phyloP scores from a whole-genome alignment of 805 yeast species.

The Candida ovalis region DNA sequence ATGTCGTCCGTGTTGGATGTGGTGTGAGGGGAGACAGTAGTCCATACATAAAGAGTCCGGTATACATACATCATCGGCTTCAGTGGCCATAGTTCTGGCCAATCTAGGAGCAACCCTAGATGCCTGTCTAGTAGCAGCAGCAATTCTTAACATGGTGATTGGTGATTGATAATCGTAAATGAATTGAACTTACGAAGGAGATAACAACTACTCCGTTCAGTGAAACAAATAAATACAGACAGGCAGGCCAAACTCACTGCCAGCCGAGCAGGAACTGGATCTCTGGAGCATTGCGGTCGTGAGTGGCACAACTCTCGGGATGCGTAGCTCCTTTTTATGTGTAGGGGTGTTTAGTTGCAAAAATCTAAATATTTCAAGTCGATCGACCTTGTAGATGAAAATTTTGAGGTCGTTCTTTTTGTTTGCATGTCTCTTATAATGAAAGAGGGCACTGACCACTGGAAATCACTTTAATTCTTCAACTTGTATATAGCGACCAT shows the following conservation, averaged over 20 bases:
- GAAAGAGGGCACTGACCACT: no score
- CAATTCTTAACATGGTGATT: conserved; percentile 20
- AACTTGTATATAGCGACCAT: no score
- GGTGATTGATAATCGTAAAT: neutral
- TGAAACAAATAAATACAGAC: neutral
- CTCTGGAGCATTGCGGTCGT: neutral
- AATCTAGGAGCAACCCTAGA: conserved; percentile 16
- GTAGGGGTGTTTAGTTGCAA: neutral
- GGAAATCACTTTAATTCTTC: no score
- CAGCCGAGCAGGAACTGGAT: no score
- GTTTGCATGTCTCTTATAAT: no score
- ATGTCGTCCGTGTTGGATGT: neutral
- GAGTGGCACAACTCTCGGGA: conserved; percentile 13
- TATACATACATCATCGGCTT: conserved; percentile 22
- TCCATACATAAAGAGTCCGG: neutral
- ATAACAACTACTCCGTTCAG: neutral
- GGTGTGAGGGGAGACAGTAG: neutral
- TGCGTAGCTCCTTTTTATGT: conserved; percentile 15
- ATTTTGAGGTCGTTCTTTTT: no score
- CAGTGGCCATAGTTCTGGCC: conserved; percentile 32
- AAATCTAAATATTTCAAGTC: neutral
- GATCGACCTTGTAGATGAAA: no score
- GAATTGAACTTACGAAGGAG: neutral
- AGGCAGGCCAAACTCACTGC: neutral
- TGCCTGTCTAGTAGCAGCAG: conserved; percentile 16